These are phyloP conservation scores for Akebia trifoliata DNA, from an alignment of 164 flowering plant species.

Conservation along the genomic window DNA sequence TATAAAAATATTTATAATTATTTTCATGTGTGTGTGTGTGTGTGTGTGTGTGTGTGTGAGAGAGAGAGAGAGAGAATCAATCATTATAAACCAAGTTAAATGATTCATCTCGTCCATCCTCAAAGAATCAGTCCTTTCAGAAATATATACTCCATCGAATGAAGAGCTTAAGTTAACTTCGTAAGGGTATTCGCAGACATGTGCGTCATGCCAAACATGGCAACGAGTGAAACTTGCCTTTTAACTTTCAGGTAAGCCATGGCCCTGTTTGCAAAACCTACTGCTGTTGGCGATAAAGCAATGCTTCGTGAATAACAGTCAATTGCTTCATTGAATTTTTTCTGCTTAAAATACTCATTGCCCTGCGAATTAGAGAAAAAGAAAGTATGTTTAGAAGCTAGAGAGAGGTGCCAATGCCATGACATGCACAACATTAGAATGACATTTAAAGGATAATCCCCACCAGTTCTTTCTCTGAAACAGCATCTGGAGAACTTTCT, in stretches of 20 bases:
- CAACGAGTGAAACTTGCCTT: conserved; percentile 39
- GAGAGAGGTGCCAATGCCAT: background rate
- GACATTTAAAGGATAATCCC: conserved; percentile 5
- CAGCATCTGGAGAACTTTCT: conserved; percentile 60
- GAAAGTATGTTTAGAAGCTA: conserved; percentile 1
- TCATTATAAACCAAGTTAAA: too few relatives aligned
- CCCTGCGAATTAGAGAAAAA: conserved; percentile 45
- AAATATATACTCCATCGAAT: too few relatives aligned
- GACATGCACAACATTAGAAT: background rate
- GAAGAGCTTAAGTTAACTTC: too few relatives aligned
- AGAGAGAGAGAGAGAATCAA: too few relatives aligned
- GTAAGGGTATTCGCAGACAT: too few relatives aligned
- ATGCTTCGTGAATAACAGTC: conserved; percentile 97
- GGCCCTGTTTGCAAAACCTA: conserved; percentile 92
- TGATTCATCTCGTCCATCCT: too few relatives aligned
- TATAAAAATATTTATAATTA: too few relatives aligned
- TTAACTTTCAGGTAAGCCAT: conserved; percentile 86
- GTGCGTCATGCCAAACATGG: too few relatives aligned
- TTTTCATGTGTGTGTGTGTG: too few relatives aligned
- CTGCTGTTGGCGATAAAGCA: conserved; percentile 87
- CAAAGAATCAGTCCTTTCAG: too few relatives aligned
- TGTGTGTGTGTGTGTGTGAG: too few relatives aligned
- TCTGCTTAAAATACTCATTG: conserved; percentile 88
- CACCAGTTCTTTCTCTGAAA: conserved; percentile 92
- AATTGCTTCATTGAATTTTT: conserved; percentile 80